Conservation (phyloP, 148 eudicot genomes). For the Spergularia marina region DNA sequence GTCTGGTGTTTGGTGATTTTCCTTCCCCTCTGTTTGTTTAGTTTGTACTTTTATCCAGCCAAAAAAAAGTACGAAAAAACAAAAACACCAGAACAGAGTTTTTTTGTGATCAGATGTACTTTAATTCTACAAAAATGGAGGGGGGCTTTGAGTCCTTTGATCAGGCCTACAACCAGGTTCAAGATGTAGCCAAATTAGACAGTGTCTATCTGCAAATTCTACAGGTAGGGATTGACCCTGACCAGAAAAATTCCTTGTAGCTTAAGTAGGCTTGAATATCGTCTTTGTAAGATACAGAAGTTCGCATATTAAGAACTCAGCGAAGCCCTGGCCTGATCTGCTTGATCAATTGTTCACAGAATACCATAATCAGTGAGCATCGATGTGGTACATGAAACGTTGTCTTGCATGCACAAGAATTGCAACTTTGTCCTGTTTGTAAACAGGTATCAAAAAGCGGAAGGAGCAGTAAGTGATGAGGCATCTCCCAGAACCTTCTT, state of each 20-base stretch:
- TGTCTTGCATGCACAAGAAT: neutral
- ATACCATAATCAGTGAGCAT: too few relatives aligned
- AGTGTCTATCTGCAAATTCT: neutral
- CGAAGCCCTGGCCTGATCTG: neutral
- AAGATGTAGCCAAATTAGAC: neutral
- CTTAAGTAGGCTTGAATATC: neutral
- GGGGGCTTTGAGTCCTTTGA: neutral
- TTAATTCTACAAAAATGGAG: neutral
- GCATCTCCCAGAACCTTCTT: conserved; percentile 57
- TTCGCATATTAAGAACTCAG: neutral
- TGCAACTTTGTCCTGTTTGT: neutral
- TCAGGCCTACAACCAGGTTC: neutral
- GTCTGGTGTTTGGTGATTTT: too few relatives aligned
- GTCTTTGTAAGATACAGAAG: neutral
- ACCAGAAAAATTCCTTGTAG: neutral
- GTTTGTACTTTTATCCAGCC: too few relatives aligned
- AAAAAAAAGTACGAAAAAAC: too few relatives aligned
- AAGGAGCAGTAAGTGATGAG: conserved; percentile 24
- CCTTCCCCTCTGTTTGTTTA: too few relatives aligned
- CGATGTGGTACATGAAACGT: too few relatives aligned
- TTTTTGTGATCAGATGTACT: too few relatives aligned
- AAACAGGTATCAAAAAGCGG: neutral
- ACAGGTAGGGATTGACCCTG: neutral
- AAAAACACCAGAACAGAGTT: too few relatives aligned
- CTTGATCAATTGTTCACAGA: neutral